phyloP scores from a whole-genome alignment of 169 alveolate species.

The Babesia caballi region DNA sequence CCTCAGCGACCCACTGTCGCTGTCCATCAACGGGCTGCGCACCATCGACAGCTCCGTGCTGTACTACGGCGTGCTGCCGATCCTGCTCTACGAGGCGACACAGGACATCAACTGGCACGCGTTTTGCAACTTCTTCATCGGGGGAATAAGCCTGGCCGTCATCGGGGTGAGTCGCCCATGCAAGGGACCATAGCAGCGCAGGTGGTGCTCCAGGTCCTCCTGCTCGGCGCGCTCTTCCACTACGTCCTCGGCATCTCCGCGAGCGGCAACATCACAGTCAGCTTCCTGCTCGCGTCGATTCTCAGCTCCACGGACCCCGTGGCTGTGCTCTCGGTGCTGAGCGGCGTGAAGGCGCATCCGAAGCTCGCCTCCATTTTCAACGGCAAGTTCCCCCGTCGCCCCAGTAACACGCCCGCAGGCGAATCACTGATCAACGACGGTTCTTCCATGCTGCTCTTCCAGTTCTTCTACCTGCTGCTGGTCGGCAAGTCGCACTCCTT shows the following conservation, averaged over 20 bases:
- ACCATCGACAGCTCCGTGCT: conserved; percentile 76
- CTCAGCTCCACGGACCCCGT: conserved; percentile 87
- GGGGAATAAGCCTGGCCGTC: conserved; percentile 82
- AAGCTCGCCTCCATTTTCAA: conserved; percentile 81
- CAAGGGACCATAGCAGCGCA: neutral
- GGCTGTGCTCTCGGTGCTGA: conserved; percentile 82
- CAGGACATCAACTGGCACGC: conserved; percentile 84
- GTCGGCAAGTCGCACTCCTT: conserved; percentile 72
- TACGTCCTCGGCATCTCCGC: conserved; percentile 67
- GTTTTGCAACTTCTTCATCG: conserved; percentile 76
- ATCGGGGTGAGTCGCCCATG: conserved; percentile 67
- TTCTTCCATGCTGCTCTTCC: conserved; percentile 81
- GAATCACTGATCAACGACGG: conserved; percentile 87
- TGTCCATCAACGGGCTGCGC: conserved; percentile 60
- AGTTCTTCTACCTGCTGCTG: conserved; percentile 76
- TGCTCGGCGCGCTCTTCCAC: conserved; percentile 76
- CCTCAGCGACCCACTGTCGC: conserved; percentile 46
- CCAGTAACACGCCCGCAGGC: conserved; percentile 12
- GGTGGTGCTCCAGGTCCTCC: conserved; percentile 71
- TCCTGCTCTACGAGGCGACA: conserved; percentile 84
- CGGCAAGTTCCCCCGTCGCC: conserved; percentile 32
- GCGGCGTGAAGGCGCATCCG: conserved; percentile 79
- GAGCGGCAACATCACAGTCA: conserved; percentile 61
- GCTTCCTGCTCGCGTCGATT: conserved; percentile 82
- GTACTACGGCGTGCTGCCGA: conserved; percentile 80